phyloP scores from a whole-genome alignment of 169 alveolate species.

The Babesia ovis region DNA sequence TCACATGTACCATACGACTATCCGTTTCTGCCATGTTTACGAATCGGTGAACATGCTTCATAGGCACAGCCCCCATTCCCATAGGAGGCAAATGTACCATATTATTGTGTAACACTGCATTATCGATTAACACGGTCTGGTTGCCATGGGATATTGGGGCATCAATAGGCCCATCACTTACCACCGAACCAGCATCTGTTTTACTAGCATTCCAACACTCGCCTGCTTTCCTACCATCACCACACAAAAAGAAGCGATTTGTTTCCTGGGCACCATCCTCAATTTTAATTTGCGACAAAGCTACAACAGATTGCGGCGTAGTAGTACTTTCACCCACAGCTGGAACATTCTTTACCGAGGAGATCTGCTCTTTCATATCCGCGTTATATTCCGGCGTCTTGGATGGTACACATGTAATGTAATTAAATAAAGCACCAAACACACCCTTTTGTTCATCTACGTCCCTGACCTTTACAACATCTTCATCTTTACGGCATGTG shows the following conservation, averaged over 20 bases:
- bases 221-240: background rate
- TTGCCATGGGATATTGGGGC: background rate
- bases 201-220: slow-evolving; percentile 1
- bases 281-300: background rate
- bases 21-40: background rate
- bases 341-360: background rate
- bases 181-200: background rate
- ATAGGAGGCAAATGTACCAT: background rate
- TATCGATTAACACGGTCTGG: background rate
- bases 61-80: background rate
- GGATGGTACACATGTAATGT: background rate
- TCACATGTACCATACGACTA: background rate
- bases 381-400: slow-evolving; percentile 2
- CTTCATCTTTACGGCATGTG: background rate
- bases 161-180: background rate
- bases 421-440: slow-evolving; percentile 12
- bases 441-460: slow-evolving; percentile 6
- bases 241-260: background rate
- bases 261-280: background rate
- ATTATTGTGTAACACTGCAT: background rate
- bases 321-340: background rate
- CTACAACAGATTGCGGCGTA: background rate
- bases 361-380: background rate
- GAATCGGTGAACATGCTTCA: background rate
- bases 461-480: background rate